Evolutionary conservation across 768 basidiomycete genomes (phyloP).

Genomic region (Trametes sanguinea): DNA sequence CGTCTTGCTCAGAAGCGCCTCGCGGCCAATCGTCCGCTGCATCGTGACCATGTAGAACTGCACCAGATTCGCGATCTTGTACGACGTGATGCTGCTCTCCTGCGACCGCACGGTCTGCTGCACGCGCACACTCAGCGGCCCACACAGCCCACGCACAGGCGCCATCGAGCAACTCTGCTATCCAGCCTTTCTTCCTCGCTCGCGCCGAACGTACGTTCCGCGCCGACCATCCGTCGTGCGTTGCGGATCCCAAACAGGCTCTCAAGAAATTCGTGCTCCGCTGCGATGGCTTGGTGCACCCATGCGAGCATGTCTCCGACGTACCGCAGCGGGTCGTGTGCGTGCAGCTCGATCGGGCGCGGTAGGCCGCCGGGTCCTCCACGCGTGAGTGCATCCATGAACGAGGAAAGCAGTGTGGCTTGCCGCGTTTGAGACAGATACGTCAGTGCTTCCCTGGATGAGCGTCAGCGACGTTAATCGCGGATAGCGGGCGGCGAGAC

Average conservation of each 20-base stretch:
- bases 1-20: conserved; percentile 73
- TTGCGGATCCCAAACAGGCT: conserved; percentile 73
- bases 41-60: conserved; percentile 95
- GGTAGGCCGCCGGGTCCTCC: conserved; percentile 85
- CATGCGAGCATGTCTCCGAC: conserved; percentile 98
- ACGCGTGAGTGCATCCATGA: conserved; percentile 85
- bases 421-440: conserved; percentile 83
- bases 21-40: conserved; percentile 86
- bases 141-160: conserved; percentile 81
- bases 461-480: conserved; percentile 28
- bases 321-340: conserved; percentile 95
- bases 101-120: conserved; percentile 92
- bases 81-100: conserved; percentile 89
- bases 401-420: conserved; percentile 73
- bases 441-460: conserved; percentile 67
- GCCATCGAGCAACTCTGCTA: conserved; percentile 76
- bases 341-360: conserved; percentile 94
- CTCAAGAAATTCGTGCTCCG: conserved; percentile 93
- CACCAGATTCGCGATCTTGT: conserved; percentile 91
- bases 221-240: conserved; percentile 74
- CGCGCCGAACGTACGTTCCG: conserved; percentile 52
- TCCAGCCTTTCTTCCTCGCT: conserved; percentile 78
- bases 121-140: conserved; percentile 93
- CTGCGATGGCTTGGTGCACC: conserved; percentile 95
- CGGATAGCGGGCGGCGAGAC: not conserved